Evolutionary conservation across 768 basidiomycete genomes (phyloP).

Genomic region (Lyophyllum decastes): DNA sequence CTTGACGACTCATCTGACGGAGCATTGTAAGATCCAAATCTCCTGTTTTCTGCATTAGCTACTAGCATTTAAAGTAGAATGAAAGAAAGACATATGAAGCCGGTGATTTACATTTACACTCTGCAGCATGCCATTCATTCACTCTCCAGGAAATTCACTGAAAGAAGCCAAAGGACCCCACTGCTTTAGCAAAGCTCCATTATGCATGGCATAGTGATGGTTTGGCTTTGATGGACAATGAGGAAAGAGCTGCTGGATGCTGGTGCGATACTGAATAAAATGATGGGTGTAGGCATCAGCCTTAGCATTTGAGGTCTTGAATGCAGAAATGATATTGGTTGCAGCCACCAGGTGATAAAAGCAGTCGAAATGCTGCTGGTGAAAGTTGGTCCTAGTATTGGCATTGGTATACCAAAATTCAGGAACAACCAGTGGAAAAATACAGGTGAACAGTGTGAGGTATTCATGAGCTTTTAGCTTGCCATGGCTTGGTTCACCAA

Average conservation of each 20-base stretch:
- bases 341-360: slow-evolving; percentile 26
- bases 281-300: not conserved
- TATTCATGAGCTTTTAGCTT: slow-evolving; percentile 14
- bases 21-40: slow-evolving; percentile 9
- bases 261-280: slow-evolving; percentile 2
- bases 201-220: slow-evolving; percentile 36
- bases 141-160: slow-evolving; percentile 32
- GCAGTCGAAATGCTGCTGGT: slow-evolving; percentile 12
- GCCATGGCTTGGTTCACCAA: slow-evolving; percentile 32
- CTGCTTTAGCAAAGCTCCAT: slow-evolving; percentile 24
- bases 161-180: slow-evolving; percentile 30
- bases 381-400: not conserved
- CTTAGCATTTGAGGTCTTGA: slow-evolving; percentile 15
- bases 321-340: slow-evolving; percentile 28
- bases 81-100: not conserved
- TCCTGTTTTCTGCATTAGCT: not conserved
- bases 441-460: slow-evolving; percentile 2
- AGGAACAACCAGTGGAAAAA: slow-evolving; percentile 31
- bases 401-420: slow-evolving; percentile 24
- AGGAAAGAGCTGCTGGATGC: slow-evolving; percentile 21
- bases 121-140: slow-evolving; percentile 29
- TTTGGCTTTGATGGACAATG: slow-evolving; percentile 25
- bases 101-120: slow-evolving; percentile 24
- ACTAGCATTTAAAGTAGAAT: not conserved
- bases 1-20: slow-evolving; percentile 3